Percentiles rank a stretch among this genome's conserved stretches.
phyloP scores from a whole-genome alignment of 805 yeast species.

The Hanseniaspora thailandica region DNA sequence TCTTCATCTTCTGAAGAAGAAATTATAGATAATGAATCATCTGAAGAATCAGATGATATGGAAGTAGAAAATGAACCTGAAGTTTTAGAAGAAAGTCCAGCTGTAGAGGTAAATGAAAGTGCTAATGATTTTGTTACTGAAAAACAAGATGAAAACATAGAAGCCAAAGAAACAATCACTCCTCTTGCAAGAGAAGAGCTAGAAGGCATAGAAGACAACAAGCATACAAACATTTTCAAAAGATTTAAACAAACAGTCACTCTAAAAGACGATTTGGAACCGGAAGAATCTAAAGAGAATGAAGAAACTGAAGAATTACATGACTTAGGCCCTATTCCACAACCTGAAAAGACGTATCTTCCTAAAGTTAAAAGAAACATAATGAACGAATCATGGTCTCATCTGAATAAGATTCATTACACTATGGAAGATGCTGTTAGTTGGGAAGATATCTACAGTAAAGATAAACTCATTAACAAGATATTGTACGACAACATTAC shows the following conservation, averaged over 20 bases:
- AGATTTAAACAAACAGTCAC: conserved; percentile 40
- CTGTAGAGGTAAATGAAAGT: conserved; percentile 1
- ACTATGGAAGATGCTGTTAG: conserved; percentile 14
- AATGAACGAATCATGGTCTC: conserved; percentile 24
- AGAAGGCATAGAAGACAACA: conserved; percentile 23
- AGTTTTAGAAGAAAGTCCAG: conserved; percentile 9
- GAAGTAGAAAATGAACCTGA: conserved; percentile 19
- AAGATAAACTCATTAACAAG: conserved; percentile 16
- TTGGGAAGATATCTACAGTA: conserved; percentile 20
- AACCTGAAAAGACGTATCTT: conserved; percentile 41
- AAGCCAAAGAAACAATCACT: neutral
- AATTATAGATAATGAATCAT: conserved; percentile 15
- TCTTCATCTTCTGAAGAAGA: conserved; percentile 17
- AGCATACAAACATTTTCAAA: conserved; percentile 41
- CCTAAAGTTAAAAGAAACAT: conserved; percentile 29
- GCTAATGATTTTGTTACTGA: neutral
- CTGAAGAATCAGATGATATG: conserved; percentile 17
- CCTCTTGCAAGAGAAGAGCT: neutral
- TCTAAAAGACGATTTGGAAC: conserved; percentile 21
- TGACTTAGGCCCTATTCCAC: conserved; percentile 68
- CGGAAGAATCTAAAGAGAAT: conserved; percentile 14
- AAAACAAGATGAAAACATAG: conserved; percentile 8
- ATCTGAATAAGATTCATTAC: conserved; percentile 24
- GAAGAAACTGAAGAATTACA: conserved; percentile 23
- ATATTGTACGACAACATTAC: conserved; percentile 22